A percentile compares a stretch with the other conserved stretches of the same genome.
phyloP scores from a whole-genome alignment of 2,329 filamentous ascomycete genomes.

The Zymoseptoria brevis region DNA sequence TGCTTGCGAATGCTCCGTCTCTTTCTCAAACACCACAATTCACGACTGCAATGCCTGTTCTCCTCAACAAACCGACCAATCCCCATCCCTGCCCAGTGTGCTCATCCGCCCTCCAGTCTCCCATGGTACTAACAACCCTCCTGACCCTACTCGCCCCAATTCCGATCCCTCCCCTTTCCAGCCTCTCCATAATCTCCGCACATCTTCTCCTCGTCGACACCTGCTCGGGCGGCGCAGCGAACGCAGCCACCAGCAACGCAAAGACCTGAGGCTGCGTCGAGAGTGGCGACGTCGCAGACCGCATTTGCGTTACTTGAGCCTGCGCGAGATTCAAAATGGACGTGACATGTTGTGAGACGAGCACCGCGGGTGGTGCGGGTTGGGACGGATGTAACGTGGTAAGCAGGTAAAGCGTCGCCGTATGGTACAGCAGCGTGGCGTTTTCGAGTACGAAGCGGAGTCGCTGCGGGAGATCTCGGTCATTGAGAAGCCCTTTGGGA shows the following conservation, averaged over 20 bases:
- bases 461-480: slow-evolving; percentile 45
- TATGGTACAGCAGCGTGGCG: slow-evolving; percentile 42
- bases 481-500: slow-evolving; percentile 28
- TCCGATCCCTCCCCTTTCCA: slow-evolving; percentile 41
- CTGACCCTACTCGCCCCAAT: slow-evolving; percentile 39
- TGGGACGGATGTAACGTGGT: slow-evolving; percentile 48
- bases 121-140: slow-evolving; percentile 44
- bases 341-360: slow-evolving; percentile 24
- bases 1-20: background rate
- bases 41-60: slow-evolving; percentile 41
- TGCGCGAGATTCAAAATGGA: slow-evolving; percentile 40
- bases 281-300: slow-evolving; percentile 34
- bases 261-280: slow-evolving; percentile 42
- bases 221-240: slow-evolving; percentile 36
- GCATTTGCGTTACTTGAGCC: slow-evolving; percentile 40
- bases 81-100: slow-evolving; percentile 39
- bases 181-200: slow-evolving; percentile 42
- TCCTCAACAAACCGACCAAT: slow-evolving; percentile 43
- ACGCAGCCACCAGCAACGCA: slow-evolving; percentile 48
- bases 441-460: slow-evolving; percentile 32
- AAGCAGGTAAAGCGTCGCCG: slow-evolving; percentile 43
- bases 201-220: slow-evolving; percentile 42
- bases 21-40: slow-evolving; percentile 43
- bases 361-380: slow-evolving; percentile 32
- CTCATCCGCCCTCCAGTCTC: slow-evolving; percentile 32